A percentile compares a stretch with the other conserved stretches of the same genome.
Evolutionary conservation across 768 basidiomycete species (phyloP).

Genomic region (Tephrocybe rancida): DNA sequence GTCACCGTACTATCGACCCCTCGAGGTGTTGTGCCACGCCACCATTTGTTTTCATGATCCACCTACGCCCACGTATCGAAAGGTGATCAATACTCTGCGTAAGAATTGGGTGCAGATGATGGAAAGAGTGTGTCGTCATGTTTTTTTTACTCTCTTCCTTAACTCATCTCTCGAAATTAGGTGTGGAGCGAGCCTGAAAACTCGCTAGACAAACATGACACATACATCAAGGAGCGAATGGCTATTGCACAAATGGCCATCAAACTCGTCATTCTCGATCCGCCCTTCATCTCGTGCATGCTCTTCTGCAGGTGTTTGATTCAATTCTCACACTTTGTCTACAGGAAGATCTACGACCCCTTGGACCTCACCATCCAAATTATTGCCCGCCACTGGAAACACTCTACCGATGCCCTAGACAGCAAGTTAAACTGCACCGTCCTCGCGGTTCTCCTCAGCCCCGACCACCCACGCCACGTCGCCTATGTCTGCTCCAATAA

Average conservation of each 20-base stretch:
- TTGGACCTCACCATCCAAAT: constrained; percentile 10
- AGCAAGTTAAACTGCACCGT: neutral
- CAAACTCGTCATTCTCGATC: constrained; percentile 2
- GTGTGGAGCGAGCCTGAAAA: constrained; percentile 10
- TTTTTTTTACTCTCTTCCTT: neutral
- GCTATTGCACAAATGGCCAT: constrained; percentile 6
- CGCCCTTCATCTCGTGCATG: constrained; percentile 2
- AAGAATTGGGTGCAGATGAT: constrained; percentile 13
- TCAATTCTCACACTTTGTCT: neutral
- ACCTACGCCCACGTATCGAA: constrained; percentile 3
- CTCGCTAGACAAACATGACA: neutral
- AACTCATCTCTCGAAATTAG: neutral
- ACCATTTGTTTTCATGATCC: neutral
- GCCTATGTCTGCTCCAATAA: constrained; percentile 2
- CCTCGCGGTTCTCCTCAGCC: constrained; percentile 2
- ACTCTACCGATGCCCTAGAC: neutral
- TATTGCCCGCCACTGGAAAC: constrained; percentile 13
- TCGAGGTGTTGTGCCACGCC: constrained; percentile 8
- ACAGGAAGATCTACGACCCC: constrained; percentile 2
- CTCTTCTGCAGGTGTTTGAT: too few relatives aligned
- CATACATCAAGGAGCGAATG: constrained; percentile 9
- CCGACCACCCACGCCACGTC: constrained; percentile 3
- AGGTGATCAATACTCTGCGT: constrained; percentile 2
- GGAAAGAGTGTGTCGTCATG: constrained; percentile 5
- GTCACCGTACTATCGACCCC: constrained; percentile 8